A percentile compares a stretch with the other conserved stretches of the same genome.
phyloP scores from a whole-genome alignment of 352 stramenopile species.

The Phytophthora macrochlamydospora region DNA sequence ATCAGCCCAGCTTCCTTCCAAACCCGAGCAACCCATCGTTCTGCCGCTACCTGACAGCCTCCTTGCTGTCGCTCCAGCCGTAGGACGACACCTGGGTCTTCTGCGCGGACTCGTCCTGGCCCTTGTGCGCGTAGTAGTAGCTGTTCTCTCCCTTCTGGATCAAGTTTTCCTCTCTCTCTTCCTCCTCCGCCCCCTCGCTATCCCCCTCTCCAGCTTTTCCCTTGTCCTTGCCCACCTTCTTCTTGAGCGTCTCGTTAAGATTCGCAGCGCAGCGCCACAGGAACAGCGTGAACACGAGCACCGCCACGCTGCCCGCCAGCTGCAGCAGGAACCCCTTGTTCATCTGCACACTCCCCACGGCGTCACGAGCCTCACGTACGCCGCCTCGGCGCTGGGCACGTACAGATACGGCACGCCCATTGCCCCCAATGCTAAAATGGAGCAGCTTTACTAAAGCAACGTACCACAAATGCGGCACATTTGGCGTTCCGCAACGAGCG shows the following conservation, averaged over 20 bases:
- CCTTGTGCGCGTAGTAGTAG: conserved; percentile 85
- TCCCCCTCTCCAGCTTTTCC: conserved; percentile 2
- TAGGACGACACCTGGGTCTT: conserved; percentile 78
- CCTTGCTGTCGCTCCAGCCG: conserved; percentile 79
- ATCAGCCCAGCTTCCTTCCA: background rate
- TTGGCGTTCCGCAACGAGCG: no score
- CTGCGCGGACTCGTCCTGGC: conserved; percentile 25
- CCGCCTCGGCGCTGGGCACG: conserved; percentile 53
- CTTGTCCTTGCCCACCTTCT: conserved; percentile 16
- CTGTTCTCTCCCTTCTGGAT: conserved; percentile 77
- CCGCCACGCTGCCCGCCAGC: conserved; percentile 33
- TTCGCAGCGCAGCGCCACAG: conserved; percentile 39
- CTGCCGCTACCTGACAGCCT: conserved; percentile 52
- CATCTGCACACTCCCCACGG: conserved; percentile 68
- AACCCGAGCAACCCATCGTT: background rate
- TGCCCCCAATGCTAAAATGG: background rate
- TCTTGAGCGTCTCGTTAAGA: conserved; percentile 42
- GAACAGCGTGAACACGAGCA: conserved; percentile 46
- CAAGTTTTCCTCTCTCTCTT: conserved; percentile 42
- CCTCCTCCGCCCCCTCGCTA: conserved; percentile 3
- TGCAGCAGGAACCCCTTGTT: conserved; percentile 57
- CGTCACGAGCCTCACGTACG: conserved; percentile 75
- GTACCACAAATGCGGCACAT: background rate
- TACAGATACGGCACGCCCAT: conserved; percentile 47
- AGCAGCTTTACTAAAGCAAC: no score